Evolutionary conservation across 192 early-diverging fungal genomes (phyloP).

Genomic region (Gigaspora rosea): DNA sequence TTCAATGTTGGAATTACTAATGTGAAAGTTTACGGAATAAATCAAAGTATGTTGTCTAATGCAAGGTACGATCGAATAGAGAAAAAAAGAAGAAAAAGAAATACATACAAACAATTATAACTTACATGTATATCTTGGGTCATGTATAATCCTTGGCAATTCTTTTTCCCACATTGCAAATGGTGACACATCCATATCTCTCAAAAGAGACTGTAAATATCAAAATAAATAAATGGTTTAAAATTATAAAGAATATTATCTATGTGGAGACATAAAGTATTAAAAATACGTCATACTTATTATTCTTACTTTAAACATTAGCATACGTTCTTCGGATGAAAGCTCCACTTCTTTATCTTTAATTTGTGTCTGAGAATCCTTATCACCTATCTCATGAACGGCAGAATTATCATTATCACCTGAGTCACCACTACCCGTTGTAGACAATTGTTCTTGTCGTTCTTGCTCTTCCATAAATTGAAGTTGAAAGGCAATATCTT

Average conservation of each 20-base stretch:
- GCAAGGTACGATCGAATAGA: not conserved
- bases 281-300: not conserved
- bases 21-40: not conserved
- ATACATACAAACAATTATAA: not conserved
- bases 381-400: not conserved
- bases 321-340: slow-evolving; percentile 42
- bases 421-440: slow-evolving; percentile 33
- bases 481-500: slow-evolving; percentile 64
- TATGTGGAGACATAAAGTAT: not conserved
- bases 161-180: slow-evolving; percentile 79
- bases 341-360: slow-evolving; percentile 37
- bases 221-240: not conserved
- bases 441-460: slow-evolving; percentile 30
- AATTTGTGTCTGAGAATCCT: slow-evolving; percentile 28
- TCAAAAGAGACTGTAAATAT: slow-evolving; percentile 51
- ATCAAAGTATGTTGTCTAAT: not conserved
- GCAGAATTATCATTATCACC: slow-evolving; percentile 37
- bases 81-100: not conserved
- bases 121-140: slow-evolving; percentile 60
- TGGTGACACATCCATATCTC: slow-evolving; percentile 71
- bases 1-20: slow-evolving; percentile 51
- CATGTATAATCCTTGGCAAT: slow-evolving; percentile 61
- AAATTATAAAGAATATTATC: not conserved
- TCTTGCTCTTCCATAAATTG: slow-evolving; percentile 51
- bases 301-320: slow-evolving; percentile 42